These are phyloP conservation scores for Piloderma croceum DNA, from an alignment of 768 basidiomycete genomes.

Conservation along the genomic window DNA sequence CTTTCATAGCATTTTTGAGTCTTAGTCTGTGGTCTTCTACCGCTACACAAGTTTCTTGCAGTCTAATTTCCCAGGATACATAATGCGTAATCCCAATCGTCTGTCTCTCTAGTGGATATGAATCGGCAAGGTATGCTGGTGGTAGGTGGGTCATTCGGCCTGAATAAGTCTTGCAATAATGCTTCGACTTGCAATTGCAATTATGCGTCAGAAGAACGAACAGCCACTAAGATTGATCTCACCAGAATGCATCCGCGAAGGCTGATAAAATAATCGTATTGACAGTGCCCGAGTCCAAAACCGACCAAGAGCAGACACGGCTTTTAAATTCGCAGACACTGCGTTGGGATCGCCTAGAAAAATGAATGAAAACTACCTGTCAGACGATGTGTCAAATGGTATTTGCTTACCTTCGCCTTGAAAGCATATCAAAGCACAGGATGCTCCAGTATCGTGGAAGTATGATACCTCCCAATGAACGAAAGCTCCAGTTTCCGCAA, in stretches of 20 bases:
- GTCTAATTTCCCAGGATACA: constrained; percentile 34
- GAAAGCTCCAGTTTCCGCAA: constrained; percentile 11
- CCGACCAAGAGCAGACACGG: constrained; percentile 10
- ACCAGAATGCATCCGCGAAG: constrained; percentile 25
- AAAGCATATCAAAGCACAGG: constrained; percentile 41
- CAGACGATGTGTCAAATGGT: too few species aligned
- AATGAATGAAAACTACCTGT: too few species aligned
- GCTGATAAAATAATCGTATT: constrained; percentile 43
- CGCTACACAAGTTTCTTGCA: too few species aligned
- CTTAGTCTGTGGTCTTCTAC: too few species aligned
- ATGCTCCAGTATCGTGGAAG: constrained; percentile 35
- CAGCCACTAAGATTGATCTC: too few species aligned
- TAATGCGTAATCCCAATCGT: constrained; percentile 55
- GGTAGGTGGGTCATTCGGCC: too few species aligned
- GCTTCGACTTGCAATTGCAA: too few species aligned
- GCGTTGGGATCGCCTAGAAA: not conserved
- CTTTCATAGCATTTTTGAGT: too few species aligned
- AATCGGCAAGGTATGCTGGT: constrained; percentile 49
- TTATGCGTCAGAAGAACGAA: too few species aligned
- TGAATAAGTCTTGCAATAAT: too few species aligned
- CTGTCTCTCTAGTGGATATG: constrained; percentile 36
- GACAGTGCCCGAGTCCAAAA: constrained; percentile 28
- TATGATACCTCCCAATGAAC: constrained; percentile 47
- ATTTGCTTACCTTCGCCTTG: constrained; percentile 33
- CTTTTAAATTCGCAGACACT: constrained; percentile 6